A percentile compares a stretch with the other conserved stretches of the same genome.
Conservation (phyloP, 768 basidiomycete genomes). For the Russula compacta region DNA sequence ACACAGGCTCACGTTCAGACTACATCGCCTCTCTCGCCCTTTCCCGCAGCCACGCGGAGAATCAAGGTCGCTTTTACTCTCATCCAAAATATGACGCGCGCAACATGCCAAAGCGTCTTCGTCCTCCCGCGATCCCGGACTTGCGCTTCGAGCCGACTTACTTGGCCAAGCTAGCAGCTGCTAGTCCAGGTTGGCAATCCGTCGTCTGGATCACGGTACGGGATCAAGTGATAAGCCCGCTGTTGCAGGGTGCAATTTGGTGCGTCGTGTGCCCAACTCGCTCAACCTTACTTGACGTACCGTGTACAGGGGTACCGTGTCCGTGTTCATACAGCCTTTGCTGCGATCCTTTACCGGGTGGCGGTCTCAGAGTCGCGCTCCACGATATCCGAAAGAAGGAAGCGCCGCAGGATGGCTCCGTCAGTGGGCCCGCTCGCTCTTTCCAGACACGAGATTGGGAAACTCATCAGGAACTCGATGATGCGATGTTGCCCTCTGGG, state of each 20-base stretch:
- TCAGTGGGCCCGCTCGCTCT: constrained; percentile 7
- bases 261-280: constrained; percentile 26
- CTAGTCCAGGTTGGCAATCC: constrained; percentile 48
- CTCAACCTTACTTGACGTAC: neutral
- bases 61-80: neutral
- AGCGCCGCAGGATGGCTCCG: constrained; percentile 7
- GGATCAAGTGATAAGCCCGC: constrained; percentile 60
- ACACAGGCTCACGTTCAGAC: constrained; percentile 10
- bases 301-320: constrained; percentile 3
- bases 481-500: neutral
- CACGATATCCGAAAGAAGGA: neutral
- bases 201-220: constrained; percentile 54
- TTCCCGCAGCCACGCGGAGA: neutral
- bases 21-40: constrained; percentile 17
- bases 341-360: neutral
- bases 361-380: neutral
- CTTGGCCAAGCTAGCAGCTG: constrained; percentile 45
- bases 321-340: constrained; percentile 9
- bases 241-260: constrained; percentile 62
- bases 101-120: neutral
- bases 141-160: constrained; percentile 71
- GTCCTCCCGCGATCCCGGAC: constrained; percentile 48
- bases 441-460: neutral
- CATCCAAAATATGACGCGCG: neutral
- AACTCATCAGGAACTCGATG: neutral